Evolutionary conservation across 106 monocot species (phyloP).

Genomic region (Platanthera zijinensis): DNA sequence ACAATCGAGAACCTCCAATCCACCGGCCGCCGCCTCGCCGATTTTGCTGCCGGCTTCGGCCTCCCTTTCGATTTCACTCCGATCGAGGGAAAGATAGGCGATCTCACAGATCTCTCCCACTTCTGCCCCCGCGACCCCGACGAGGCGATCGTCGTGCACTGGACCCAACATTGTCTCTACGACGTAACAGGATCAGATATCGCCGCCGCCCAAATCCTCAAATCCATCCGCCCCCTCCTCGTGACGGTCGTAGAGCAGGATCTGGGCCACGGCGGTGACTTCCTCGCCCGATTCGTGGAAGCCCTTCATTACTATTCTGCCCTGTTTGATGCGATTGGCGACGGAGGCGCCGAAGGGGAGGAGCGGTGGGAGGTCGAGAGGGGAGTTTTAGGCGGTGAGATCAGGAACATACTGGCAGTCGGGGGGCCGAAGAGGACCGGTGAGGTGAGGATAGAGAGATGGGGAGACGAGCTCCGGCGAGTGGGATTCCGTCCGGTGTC

Average conservation of each 20-base stretch:
- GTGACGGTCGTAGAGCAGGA: conserved; percentile 55
- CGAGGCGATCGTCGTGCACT: conserved; percentile 45
- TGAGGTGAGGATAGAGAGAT: conserved; percentile 64
- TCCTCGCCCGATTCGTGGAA: conserved; percentile 43
- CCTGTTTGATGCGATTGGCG: conserved; percentile 69
- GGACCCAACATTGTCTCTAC: conserved; percentile 58
- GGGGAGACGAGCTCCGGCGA: conserved; percentile 54
- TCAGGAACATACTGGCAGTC: conserved; percentile 62
- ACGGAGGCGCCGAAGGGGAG: conserved; percentile 21
- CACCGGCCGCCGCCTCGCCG: conserved; percentile 39
- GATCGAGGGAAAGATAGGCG: conserved; percentile 40
- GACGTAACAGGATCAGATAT: conserved; percentile 49
- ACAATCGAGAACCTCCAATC: conserved; percentile 41
- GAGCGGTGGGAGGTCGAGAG: conserved; percentile 76
- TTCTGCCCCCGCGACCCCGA: conserved; percentile 13
- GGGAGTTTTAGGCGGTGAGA: conserved; percentile 69
- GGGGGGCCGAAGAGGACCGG: conserved; percentile 62
- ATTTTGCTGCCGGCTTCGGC: conserved; percentile 56
- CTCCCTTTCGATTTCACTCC: conserved; percentile 50
- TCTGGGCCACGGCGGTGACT: conserved; percentile 37
- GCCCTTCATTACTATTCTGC: conserved; percentile 61
- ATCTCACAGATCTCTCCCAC: conserved; percentile 16
- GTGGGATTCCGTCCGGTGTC: conserved; percentile 55
- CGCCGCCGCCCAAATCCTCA: conserved; percentile 22
- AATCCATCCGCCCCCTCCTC: conserved; percentile 26